These are phyloP conservation scores for Berberis thunbergii DNA, from an alignment of 164 flowering plant species.

Conservation along the genomic window DNA sequence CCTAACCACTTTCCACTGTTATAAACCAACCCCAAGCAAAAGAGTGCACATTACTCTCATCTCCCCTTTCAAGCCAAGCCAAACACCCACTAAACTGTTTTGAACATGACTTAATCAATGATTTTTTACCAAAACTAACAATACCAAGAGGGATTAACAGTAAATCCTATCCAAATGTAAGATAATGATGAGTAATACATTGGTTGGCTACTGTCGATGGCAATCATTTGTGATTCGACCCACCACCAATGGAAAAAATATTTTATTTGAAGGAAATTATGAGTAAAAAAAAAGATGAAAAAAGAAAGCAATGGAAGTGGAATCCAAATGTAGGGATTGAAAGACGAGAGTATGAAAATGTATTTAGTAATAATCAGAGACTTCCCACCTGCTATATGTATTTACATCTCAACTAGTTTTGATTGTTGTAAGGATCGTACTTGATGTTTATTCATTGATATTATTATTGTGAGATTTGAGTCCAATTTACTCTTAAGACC, in stretches of 20 bases:
- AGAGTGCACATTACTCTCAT: not conserved
- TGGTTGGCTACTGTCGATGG: no score
- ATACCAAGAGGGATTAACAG: no score
- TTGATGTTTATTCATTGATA: not conserved
- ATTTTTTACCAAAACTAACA: no score
- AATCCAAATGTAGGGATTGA: no score
- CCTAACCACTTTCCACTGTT: not conserved
- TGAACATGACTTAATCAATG: no score
- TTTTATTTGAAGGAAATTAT: no score
- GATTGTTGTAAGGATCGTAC: not conserved
- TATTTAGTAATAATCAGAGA: not conserved
- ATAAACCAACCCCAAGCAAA: not conserved
- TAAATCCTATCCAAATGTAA: no score
- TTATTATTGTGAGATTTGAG: not conserved
- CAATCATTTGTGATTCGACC: no score
- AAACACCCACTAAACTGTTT: not conserved
- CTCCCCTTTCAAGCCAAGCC: not conserved
- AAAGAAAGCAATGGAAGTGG: no score
- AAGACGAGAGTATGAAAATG: not conserved
- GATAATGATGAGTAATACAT: no score
- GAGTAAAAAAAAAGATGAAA: no score
- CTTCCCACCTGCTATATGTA: not conserved
- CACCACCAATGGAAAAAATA: no score
- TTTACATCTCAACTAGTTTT: not conserved
- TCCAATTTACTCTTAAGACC: conserved; percentile 1